These are phyloP conservation scores for Globisporangium emineosum DNA, from an alignment of 352 stramenopile species.

Conservation along the genomic window DNA sequence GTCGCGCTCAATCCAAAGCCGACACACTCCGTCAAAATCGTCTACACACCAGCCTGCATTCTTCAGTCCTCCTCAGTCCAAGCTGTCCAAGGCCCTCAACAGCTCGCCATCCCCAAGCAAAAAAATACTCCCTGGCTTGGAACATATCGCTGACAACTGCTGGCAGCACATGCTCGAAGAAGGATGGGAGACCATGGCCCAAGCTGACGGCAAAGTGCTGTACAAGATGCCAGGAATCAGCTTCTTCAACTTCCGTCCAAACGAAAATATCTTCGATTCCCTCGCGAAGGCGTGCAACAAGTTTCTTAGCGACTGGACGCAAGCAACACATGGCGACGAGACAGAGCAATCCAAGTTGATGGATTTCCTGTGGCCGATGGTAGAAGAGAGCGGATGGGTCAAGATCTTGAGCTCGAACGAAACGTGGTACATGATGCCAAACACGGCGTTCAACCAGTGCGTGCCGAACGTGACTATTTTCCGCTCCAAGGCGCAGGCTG, in stretches of 20 bases:
- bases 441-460: constrained; percentile 65
- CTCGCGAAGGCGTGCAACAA: constrained; percentile 51
- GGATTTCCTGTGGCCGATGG: constrained; percentile 61
- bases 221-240: constrained; percentile 66
- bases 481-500: constrained; percentile 48
- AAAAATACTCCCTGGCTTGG: constrained; percentile 22
- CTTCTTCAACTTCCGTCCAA: constrained; percentile 70
- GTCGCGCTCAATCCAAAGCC: neutral
- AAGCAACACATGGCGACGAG: constrained; percentile 15
- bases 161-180: constrained; percentile 55
- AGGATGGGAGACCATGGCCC: constrained; percentile 62
- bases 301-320: constrained; percentile 46
- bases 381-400: constrained; percentile 51
- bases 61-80: constrained; percentile 17
- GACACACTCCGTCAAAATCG: neutral
- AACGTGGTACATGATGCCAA: constrained; percentile 59
- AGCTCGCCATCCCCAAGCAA: constrained; percentile 17
- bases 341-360: constrained; percentile 29
- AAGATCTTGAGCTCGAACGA: constrained; percentile 46
- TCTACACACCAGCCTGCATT: constrained; percentile 12
- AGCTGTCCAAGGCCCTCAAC: constrained; percentile 14
- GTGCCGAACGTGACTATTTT: constrained; percentile 79
- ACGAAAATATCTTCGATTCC: constrained; percentile 79
- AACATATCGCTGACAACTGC: constrained; percentile 34
- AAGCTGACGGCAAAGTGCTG: constrained; percentile 44